Percentiles rank a stretch among this genome's conserved stretches.
phyloP scores from a whole-genome alignment of 176 grass and related monocot genomes.

The Themeda triandra region DNA sequence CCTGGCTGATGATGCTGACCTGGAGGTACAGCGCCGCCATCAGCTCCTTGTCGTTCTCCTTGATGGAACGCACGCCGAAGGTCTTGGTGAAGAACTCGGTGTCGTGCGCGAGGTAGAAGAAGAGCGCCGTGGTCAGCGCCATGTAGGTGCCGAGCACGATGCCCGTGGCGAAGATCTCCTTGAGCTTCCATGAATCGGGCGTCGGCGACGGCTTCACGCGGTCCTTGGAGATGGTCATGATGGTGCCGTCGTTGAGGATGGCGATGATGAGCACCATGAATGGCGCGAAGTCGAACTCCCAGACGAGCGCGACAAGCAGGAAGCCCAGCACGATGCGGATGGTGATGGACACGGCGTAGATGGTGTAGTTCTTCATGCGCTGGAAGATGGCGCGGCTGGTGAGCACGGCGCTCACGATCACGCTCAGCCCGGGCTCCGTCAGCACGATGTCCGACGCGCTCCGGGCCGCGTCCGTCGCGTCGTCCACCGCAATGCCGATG shows the following conservation, averaged over 20 bases:
- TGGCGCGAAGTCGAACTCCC: slow-evolving; percentile 95
- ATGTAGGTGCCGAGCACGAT: slow-evolving; percentile 92
- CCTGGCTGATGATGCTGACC: slow-evolving; percentile 95
- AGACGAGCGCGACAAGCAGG: slow-evolving; percentile 86
- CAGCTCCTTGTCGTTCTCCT: slow-evolving; percentile 45
- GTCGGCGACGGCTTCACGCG: slow-evolving; percentile 85
- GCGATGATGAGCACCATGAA: slow-evolving; percentile 99
- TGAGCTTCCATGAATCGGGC: slow-evolving; percentile 98
- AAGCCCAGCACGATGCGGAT: slow-evolving; percentile 93
- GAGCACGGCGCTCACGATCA: slow-evolving; percentile 91
- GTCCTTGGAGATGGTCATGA: slow-evolving; percentile 99
- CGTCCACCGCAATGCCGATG: slow-evolving; percentile 90
- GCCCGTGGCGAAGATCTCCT: slow-evolving; percentile 84
- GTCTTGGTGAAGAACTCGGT: slow-evolving; percentile 56
- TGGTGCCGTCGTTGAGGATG: slow-evolving; percentile 98
- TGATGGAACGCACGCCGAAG: slow-evolving; percentile 62
- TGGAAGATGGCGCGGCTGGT: slow-evolving; percentile 96
- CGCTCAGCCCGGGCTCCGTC: slow-evolving; percentile 94
- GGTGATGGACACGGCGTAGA: slow-evolving; percentile 99
- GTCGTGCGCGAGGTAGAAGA: slow-evolving; percentile 83
- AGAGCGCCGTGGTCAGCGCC: slow-evolving; percentile 77
- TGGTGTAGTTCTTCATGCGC: slow-evolving; percentile 99
- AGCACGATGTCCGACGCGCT: slow-evolving; percentile 96
- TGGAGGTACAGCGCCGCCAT: slow-evolving; percentile 89
- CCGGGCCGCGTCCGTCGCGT: slow-evolving; percentile 84